Evolutionary conservation across 331 rosid species (phyloP), one percentile per base, ranked within the genome.

Genomic region (Stylosanthes scabra): DNA sequence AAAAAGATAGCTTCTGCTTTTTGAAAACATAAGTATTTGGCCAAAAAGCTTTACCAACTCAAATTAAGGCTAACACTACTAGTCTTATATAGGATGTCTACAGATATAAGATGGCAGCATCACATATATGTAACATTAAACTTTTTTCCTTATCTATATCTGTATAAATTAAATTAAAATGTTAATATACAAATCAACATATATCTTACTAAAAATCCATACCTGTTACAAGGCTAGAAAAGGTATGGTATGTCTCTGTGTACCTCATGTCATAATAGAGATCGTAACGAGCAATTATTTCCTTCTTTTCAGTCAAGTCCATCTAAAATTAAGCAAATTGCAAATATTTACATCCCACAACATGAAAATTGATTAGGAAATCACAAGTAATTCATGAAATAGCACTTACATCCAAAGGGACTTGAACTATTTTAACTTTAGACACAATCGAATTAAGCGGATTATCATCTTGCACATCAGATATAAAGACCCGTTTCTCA

Each of bases 381-480:
- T 13, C 11, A 14, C 6, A 0, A 2, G 0, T 2, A 4, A 4
- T 16, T n/a, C 37, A 74, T 0, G 11, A 40, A 14, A 52, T 6
- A 20, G 9, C 58, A 58, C 81, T 1, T 71, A 70, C 85, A 74
- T 65, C 11, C 6, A 78, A 76, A 16, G 61, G 7, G 4, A 74
- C 27, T 28, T 59, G 51, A 0, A 9, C 76, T 27, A 84, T 77
- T 13, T 70, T 77, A 0, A 77, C 46, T 70, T 77, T 84, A 1
- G 81, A 68, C 10, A 84, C 74, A n/a, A 84, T 51, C 9, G 83
- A 84, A 27, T 81, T 75, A 8, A 84, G 75, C 0, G 83, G 83
- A 11, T 84, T 84, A 3, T 63, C 85, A 70, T 81, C 85, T 16
- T 46, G 77, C 1, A 80, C 51, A 64, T 84, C 85, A 0, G 88